Evolutionary conservation across 768 basidiomycete genomes (phyloP), one percentile per base, ranked within the genome.

Genomic region (Russula compacta): DNA sequence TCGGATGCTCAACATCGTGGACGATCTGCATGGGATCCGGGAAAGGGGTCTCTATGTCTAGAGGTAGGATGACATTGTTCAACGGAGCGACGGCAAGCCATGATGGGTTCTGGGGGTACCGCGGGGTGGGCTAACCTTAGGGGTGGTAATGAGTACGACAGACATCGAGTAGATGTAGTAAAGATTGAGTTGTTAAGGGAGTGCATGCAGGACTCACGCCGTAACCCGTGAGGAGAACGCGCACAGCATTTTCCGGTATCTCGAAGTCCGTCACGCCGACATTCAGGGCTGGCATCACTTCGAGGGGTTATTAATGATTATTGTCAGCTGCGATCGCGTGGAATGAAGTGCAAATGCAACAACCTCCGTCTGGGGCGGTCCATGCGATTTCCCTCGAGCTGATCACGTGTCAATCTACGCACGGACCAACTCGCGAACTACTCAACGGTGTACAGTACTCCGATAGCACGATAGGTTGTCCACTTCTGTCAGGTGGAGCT

Each of bases 21-120:
- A 61, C 59, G 24, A 60, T 54, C 64, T 67, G 71, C 32, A 70
- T 46, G 38, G 32, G 12, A 59, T 62, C 38, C 71, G 64, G 33
- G 68, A 70, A 51, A 53, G 56, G 38, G 14, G 59, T 44, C 38
- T 63, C 62, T 9, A 64, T 29, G 7, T 66, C 58, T 17, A 59
- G 29, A 55, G 63, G 40, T 6, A 87, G 70, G 59, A 81, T 66
- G 32, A 74, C 72, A 67, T 87, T 82, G 67, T 87, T 83, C 29
- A 89, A 74, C 8, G 83, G 77, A 63, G 80, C 74, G 11, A 85
- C 84, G 24, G 86, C 85, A 6, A 84, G 74, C 87, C 87, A 89
- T 24, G 86, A 87, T 6, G 87, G 86, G 68, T 88, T 89, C 66
- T 68, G 65, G 15, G 56, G 50, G 48, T 68, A 50, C 40, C 64